Conservation (phyloP, 441 rosid genomes). For the Populus trichocarpa region DNA sequence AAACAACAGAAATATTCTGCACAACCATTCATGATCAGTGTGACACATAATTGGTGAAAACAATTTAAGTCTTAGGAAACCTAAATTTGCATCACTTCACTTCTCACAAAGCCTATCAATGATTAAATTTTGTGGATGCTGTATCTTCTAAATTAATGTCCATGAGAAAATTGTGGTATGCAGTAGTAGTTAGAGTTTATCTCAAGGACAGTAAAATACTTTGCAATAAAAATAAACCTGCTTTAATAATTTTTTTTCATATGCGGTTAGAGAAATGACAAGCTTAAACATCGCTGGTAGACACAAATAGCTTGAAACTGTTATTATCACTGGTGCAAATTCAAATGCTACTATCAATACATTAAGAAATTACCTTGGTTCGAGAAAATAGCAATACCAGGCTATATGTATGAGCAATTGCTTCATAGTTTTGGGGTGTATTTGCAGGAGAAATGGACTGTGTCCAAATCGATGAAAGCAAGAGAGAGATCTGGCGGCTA, state of each 20-base stretch:
- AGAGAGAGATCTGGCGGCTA: constrained; percentile 68
- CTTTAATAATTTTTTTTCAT: neutral
- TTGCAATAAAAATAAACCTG: neutral
- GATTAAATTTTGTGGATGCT: neutral
- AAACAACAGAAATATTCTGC: constrained; percentile 3
- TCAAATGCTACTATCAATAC: neutral
- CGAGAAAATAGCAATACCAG: constrained; percentile 66
- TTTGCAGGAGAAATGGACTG: constrained; percentile 67
- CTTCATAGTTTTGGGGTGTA: constrained; percentile 71
- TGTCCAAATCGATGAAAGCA: constrained; percentile 80
- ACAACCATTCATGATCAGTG: neutral
- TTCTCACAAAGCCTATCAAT: neutral
- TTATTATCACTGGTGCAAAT: neutral
- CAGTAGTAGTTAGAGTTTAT: neutral
- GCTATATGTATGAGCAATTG: constrained; percentile 74
- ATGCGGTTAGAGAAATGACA: neutral
- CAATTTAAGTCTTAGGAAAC: neutral
- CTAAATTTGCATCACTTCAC: neutral
- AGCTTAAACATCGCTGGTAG: neutral
- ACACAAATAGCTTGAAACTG: constrained; percentile 3
- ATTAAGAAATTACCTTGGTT: constrained; percentile 50
- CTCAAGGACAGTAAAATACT: neutral
- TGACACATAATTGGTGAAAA: neutral
- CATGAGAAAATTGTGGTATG: neutral
- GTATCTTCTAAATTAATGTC: neutral